Evolutionary conservation across 2,329 filamentous ascomycete species (phyloP).

Genomic region (Fusarium clavum): DNA sequence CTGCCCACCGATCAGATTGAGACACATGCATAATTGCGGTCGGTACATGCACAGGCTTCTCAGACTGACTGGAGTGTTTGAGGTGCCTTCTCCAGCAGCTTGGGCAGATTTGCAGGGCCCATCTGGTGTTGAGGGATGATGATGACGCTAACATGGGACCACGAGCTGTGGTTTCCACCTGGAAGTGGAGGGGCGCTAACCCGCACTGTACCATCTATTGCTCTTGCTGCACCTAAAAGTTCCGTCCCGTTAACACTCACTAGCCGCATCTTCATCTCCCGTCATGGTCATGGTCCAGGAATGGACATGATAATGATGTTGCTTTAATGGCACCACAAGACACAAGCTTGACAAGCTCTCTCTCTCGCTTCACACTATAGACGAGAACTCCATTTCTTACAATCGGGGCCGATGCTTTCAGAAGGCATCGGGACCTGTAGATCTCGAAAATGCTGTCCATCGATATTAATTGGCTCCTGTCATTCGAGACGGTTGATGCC

Average conservation of each 20-base stretch:
- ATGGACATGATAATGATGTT: neutral
- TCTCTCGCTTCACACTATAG: conserved; percentile 8
- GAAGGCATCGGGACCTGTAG: conserved; percentile 22
- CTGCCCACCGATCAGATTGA: conserved; percentile 9
- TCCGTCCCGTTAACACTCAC: neutral
- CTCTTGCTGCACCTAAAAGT: neutral
- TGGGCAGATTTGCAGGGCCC: conserved; percentile 32
- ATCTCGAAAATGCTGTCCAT: conserved; percentile 26
- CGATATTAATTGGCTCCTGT: conserved; percentile 17
- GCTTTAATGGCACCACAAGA: conserved; percentile 30
- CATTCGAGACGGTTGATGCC: conserved; percentile 27
- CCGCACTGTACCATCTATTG: conserved; percentile 16
- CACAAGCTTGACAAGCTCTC: neutral
- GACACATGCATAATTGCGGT: conserved; percentile 8
- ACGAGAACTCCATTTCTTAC: conserved; percentile 7
- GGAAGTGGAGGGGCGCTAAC: neutral
- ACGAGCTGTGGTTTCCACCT: conserved; percentile 23
- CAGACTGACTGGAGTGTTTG: conserved; percentile 10
- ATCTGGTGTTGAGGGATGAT: conserved; percentile 41
- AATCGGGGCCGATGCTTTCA: conserved; percentile 4
- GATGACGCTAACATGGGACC: conserved; percentile 47
- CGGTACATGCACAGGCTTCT: neutral
- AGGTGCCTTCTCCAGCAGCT: conserved; percentile 21
- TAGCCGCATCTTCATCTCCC: neutral
- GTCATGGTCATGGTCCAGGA: neutral